Conservation (phyloP, 805 yeast species). For the Wickerhamomyces pijperi region DNA sequence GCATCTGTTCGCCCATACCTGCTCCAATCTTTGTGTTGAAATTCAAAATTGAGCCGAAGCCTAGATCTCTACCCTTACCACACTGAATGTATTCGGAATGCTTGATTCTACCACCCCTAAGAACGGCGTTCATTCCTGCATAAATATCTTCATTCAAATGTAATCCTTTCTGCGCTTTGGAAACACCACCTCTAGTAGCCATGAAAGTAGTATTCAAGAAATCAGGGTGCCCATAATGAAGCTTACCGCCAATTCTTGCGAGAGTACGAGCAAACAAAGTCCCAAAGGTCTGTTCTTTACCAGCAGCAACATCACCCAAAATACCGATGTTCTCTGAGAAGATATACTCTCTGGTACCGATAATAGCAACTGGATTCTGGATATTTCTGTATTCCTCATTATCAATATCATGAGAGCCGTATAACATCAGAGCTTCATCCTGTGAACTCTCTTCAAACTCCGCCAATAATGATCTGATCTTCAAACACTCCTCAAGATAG, state of each 20-base stretch:
- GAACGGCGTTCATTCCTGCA: slow-evolving; percentile 73
- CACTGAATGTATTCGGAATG: slow-evolving; percentile 80
- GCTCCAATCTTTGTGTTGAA: slow-evolving; percentile 82
- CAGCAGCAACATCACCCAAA: slow-evolving; percentile 80
- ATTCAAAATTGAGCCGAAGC: slow-evolving; percentile 72
- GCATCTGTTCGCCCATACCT: slow-evolving; percentile 84
- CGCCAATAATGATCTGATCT: slow-evolving; percentile 58
- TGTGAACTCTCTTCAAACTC: slow-evolving; percentile 54
- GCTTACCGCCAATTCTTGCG: slow-evolving; percentile 73
- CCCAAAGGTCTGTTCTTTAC: slow-evolving; percentile 82
- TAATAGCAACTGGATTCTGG: slow-evolving; percentile 57
- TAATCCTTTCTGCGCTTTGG: slow-evolving; percentile 74
- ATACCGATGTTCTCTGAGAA: slow-evolving; percentile 77
- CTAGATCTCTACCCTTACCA: slow-evolving; percentile 81
- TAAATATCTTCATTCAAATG: slow-evolving; percentile 80
- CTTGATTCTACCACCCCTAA: slow-evolving; percentile 75
- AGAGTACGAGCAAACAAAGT: slow-evolving; percentile 74
- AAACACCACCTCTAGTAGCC: slow-evolving; percentile 82
- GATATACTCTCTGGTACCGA: slow-evolving; percentile 77
- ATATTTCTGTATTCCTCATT: background rate
- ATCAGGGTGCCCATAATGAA: slow-evolving; percentile 85
- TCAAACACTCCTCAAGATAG: slow-evolving; percentile 71
- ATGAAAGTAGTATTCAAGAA: slow-evolving; percentile 64
- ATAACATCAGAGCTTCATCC: background rate
- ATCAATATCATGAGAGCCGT: background rate